Conservation (phyloP, 768 basidiomycete species). For the Dentipellis sp. region DNA sequence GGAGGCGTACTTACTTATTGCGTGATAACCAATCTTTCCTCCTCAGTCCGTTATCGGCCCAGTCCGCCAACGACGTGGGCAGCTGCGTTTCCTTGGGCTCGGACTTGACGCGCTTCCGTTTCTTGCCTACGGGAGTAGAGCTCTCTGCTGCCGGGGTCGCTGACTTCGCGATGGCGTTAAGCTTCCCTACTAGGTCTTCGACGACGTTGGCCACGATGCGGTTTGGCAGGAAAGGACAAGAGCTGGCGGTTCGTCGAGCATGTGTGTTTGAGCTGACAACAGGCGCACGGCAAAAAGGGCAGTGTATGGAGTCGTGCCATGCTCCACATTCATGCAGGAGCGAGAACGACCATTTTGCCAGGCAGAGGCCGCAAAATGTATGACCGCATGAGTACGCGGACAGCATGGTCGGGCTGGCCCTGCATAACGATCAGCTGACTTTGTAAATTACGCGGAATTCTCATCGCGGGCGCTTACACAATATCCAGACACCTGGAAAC, state of each 20-base stretch:
- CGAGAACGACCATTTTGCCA: constrained; percentile 63
- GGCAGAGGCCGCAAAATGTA: constrained; percentile 58
- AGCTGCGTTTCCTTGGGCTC: constrained; percentile 15
- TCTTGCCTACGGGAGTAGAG: background rate
- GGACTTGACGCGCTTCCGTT: background rate
- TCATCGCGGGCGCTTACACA: constrained; percentile 26
- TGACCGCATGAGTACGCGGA: constrained; percentile 54
- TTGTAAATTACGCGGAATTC: background rate
- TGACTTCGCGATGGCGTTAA: background rate
- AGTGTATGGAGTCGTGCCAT: constrained; percentile 62
- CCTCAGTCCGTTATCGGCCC: constrained; percentile 42
- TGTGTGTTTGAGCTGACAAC: constrained; percentile 38
- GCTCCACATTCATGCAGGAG: constrained; percentile 54
- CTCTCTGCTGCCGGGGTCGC: constrained; percentile 1
- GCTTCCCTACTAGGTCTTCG: background rate
- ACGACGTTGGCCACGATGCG: constrained; percentile 39
- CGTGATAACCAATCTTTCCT: constrained; percentile 51
- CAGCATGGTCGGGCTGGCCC: constrained; percentile 48
- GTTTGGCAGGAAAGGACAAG: constrained; percentile 59
- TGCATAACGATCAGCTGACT: constrained; percentile 9
- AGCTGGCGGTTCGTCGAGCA: constrained; percentile 37
- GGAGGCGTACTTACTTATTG: constrained; percentile 32
- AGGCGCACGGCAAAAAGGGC: constrained; percentile 54
- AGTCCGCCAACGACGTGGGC: constrained; percentile 31
- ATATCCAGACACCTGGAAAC: constrained; percentile 51